Evolutionary conservation across 148 eudicot genomes (phyloP).

Genomic region (Vaccinium corymbosum): DNA sequence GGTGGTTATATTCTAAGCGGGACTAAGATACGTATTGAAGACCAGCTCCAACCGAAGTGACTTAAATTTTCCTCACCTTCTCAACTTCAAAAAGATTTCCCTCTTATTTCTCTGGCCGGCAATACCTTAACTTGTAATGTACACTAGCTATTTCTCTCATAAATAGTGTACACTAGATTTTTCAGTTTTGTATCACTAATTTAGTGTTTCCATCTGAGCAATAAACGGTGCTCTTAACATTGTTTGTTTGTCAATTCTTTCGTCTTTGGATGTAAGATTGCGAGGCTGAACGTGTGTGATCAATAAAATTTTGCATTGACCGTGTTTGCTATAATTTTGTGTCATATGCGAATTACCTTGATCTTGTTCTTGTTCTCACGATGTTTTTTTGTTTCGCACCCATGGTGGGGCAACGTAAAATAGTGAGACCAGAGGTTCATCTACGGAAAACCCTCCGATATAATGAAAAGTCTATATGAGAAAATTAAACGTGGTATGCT

Average conservation of each 20-base stretch:
- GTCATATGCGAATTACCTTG: background rate
- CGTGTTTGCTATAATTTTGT: background rate
- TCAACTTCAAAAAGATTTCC: background rate
- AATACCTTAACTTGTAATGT: background rate
- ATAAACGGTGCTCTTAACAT: constrained; percentile 2
- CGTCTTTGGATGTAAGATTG: background rate
- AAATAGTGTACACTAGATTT: constrained; percentile 12
- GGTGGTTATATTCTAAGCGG: constrained; percentile 92
- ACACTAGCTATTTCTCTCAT: constrained; percentile 13
- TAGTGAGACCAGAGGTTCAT: too few relatives aligned
- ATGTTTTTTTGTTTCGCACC: too few relatives aligned
- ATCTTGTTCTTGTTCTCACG: too few relatives aligned
- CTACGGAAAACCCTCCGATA: too few relatives aligned
- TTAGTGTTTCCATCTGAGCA: constrained; percentile 12
- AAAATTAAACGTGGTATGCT: too few relatives aligned
- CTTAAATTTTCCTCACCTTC: background rate
- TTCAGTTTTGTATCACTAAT: background rate
- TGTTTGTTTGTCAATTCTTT: background rate
- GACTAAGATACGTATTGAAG: constrained; percentile 44
- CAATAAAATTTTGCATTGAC: background rate
- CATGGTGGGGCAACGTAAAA: too few relatives aligned
- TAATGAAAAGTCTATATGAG: too few relatives aligned
- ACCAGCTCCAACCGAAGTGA: constrained; percentile 22
- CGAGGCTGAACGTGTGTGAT: background rate
- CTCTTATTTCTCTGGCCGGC: background rate